phyloP scores from a whole-genome alignment of 768 basidiomycete genomes.

The Russula earlei region DNA sequence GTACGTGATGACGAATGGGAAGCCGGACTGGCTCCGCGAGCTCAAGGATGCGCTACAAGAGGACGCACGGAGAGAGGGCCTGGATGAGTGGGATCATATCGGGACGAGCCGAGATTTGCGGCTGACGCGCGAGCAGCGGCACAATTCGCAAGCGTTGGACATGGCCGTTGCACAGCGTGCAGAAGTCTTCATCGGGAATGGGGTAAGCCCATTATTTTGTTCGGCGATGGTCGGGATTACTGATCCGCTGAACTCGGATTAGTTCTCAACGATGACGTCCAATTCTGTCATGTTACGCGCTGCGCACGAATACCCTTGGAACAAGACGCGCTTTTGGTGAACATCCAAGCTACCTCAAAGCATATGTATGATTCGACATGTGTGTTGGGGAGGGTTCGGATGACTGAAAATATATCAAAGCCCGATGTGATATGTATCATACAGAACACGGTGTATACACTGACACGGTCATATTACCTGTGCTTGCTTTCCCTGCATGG shows the following conservation, averaged over 20 bases:
- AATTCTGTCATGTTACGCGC: constrained; percentile 14
- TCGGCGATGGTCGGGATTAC: too few species aligned
- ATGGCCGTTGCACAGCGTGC: constrained; percentile 40
- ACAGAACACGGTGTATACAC: too few species aligned
- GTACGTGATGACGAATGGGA: constrained; percentile 42
- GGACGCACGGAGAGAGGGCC: constrained; percentile 1
- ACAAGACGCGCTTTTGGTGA: constrained; percentile 14
- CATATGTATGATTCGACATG: too few species aligned
- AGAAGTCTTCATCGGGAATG: constrained; percentile 43
- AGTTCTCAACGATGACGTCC: constrained; percentile 19
- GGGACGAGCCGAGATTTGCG: constrained; percentile 33
- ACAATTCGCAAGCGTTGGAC: constrained; percentile 37
- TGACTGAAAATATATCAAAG: too few species aligned
- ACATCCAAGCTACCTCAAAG: not conserved
- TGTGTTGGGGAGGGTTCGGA: too few species aligned
- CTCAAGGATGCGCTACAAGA: constrained; percentile 29
- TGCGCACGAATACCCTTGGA: not conserved
- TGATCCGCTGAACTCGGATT: too few species aligned
- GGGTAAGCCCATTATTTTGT: constrained; percentile 27
- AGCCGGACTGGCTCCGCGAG: constrained; percentile 30
- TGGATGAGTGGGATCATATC: constrained; percentile 31
- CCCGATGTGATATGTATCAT: too few species aligned
- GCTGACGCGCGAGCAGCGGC: constrained; percentile 34
- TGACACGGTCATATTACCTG: too few species aligned
- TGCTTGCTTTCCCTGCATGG: too few species aligned